phyloP scores from a whole-genome alignment of 1,139 yeast species.

The Cylindricascospora bacillispora region DNA sequence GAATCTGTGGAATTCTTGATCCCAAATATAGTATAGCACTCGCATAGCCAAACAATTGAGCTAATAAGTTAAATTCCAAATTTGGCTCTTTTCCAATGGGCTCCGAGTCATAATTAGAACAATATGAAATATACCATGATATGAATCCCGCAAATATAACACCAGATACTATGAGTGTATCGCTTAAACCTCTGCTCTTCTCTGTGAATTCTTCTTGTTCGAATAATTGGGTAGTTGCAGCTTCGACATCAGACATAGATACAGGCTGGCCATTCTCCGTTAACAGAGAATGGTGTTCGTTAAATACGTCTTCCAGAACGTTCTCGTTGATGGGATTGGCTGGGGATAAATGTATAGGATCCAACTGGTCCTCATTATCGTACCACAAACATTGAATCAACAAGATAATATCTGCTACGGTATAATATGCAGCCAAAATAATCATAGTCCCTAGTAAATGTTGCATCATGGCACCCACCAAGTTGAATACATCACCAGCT shows the following conservation, averaged over 20 bases:
- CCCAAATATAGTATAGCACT: conserved; percentile 81
- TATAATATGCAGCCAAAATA: conserved; percentile 79
- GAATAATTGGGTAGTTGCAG: conserved; percentile 6
- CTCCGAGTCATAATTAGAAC: conserved; percentile 24
- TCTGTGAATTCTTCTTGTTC: conserved; percentile 4
- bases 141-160: conserved; percentile 67
- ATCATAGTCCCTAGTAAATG: conserved; percentile 89
- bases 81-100: conserved; percentile 19
- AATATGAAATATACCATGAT: conserved; percentile 73
- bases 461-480: conserved; percentile 76
- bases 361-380: conserved; percentile 44
- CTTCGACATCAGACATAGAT: conserved; percentile 9
- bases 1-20: conserved; percentile 79
- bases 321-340: conserved; percentile 76
- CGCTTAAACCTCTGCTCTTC: conserved; percentile 24
- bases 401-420: conserved; percentile 76
- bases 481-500: conserved; percentile 83
- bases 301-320: conserved; percentile 43
- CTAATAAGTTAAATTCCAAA: conserved; percentile 55
- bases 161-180: conserved; percentile 49
- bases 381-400: conserved; percentile 72
- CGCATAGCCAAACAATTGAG: conserved; percentile 84
- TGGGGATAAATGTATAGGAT: conserved; percentile 73
- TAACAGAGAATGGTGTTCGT: conserved; percentile 27
- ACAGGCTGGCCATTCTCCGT: conserved; percentile 7